A percentile compares a stretch with the other conserved stretches of the same genome.
Conservation (phyloP, 2,329 filamentous ascomycete species). For the Sporothrix euskadiensis region DNA sequence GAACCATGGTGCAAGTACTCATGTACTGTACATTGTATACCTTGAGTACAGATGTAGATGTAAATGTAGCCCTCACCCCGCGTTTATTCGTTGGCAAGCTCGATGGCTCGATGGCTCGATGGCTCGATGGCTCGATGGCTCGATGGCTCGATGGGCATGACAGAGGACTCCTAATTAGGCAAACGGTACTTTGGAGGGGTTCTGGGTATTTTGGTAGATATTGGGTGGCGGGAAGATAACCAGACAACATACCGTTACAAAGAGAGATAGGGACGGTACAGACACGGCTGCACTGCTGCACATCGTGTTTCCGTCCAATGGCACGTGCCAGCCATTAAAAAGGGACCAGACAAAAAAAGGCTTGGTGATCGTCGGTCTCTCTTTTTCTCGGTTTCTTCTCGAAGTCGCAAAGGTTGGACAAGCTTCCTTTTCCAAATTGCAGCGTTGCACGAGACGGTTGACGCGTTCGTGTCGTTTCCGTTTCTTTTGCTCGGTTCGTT, state of each 20-base stretch:
- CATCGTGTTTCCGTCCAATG: not conserved
- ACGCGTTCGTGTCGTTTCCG: no score
- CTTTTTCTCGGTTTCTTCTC: not conserved
- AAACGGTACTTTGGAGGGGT: not conserved
- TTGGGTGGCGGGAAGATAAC: not conserved
- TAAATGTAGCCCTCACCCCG: not conserved
- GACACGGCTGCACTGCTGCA: not conserved
- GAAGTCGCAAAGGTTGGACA: not conserved
- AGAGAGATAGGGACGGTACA: not conserved
- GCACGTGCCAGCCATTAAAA: conserved; percentile 6
- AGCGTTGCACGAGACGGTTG: not conserved
- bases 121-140: no score
- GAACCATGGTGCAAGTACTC: not conserved
- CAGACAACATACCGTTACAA: not conserved
- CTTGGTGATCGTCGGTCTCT: not conserved
- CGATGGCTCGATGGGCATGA: not conserved
- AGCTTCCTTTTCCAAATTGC: not conserved
- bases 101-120: not conserved
- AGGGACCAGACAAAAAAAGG: not conserved
- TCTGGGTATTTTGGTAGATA: no score
- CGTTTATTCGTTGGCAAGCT: not conserved
- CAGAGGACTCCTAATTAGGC: not conserved
- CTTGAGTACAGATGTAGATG: not conserved
- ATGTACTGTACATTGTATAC: not conserved
- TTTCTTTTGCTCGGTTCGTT: no score